Conservation (phyloP, 352 stramenopile genomes). For the Phytophthora fragariaefolia region DNA sequence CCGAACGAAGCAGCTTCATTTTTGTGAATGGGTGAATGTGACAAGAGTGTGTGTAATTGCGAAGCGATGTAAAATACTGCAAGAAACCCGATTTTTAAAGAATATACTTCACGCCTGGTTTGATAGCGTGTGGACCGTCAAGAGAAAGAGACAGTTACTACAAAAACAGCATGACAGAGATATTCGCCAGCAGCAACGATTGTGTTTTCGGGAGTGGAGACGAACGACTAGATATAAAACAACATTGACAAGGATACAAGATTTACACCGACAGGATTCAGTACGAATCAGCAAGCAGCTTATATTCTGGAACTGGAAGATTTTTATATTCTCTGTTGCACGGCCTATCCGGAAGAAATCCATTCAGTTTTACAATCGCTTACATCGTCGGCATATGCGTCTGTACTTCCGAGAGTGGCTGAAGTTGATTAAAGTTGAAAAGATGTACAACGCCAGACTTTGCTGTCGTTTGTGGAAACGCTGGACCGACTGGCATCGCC, state of each 20-base stretch:
- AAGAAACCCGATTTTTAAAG: constrained; percentile 33
- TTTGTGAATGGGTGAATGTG: constrained; percentile 65
- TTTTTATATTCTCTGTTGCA: constrained; percentile 48
- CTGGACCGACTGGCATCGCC: constrained; percentile 38
- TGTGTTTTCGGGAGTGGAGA: constrained; percentile 42
- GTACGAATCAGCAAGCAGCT: constrained; percentile 27
- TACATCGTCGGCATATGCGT: constrained; percentile 6
- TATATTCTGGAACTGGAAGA: constrained; percentile 58
- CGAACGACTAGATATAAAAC: constrained; percentile 27
- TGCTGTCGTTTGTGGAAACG: constrained; percentile 40
- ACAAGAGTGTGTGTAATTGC: constrained; percentile 63
- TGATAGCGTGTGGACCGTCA: constrained; percentile 19
- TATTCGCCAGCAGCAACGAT: constrained; percentile 17
- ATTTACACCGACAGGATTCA: constrained; percentile 30
- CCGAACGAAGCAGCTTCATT: constrained; percentile 37
- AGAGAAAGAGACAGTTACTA: constrained; percentile 18
- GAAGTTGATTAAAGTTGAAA: constrained; percentile 34
- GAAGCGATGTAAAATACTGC: constrained; percentile 37
- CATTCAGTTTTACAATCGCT: constrained; percentile 6
- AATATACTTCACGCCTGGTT: constrained; percentile 51
- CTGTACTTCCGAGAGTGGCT: constrained; percentile 39
- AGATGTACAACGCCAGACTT: constrained; percentile 29
- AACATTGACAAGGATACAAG: constrained; percentile 29
- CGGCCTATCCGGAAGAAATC: constrained; percentile 36
- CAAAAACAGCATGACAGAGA: constrained; percentile 9